These are phyloP conservation scores for Moricandia arvensis DNA, from an alignment of 345 rosid genomes.

Conservation along the genomic window DNA sequence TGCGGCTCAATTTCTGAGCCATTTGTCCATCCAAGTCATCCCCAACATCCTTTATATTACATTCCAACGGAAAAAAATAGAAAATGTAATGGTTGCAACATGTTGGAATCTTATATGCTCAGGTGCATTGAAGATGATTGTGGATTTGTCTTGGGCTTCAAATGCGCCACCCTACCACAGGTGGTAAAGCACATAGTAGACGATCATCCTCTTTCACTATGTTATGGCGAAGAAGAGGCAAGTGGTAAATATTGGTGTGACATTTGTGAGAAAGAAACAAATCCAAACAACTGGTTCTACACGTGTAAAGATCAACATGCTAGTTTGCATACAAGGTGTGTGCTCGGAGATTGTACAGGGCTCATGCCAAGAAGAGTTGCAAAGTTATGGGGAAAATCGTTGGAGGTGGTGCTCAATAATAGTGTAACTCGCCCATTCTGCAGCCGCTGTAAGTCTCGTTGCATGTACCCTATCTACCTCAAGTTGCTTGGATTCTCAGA, in stretches of 20 bases:
- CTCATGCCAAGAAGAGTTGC: not conserved
- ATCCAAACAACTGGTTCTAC: not conserved
- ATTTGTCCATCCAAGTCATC: slow-evolving; percentile 4
- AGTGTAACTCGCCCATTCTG: not conserved
- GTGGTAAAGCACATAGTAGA: not conserved
- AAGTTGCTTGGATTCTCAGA: not conserved
- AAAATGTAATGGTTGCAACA: not conserved
- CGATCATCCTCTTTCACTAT: not conserved
- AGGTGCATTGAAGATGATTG: not conserved
- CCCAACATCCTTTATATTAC: not conserved
- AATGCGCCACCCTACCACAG: not conserved
- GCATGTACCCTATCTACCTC: not conserved
- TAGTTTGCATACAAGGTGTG: not conserved
- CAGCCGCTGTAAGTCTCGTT: not conserved
- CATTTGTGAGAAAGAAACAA: not conserved
- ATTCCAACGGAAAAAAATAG: too few species aligned
- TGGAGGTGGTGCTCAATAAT: not conserved
- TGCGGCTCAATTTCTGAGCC: slow-evolving; percentile 6
- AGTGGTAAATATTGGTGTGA: not conserved
- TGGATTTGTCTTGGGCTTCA: not conserved
- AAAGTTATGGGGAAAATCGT: too few species aligned
- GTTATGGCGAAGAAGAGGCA: not conserved
- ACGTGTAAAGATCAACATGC: not conserved
- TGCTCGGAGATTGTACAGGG: not conserved
- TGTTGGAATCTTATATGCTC: rapidly evolving